Evolutionary conservation across 805 yeast genomes (phyloP).

Genomic region (Nakazawaea populi): DNA sequence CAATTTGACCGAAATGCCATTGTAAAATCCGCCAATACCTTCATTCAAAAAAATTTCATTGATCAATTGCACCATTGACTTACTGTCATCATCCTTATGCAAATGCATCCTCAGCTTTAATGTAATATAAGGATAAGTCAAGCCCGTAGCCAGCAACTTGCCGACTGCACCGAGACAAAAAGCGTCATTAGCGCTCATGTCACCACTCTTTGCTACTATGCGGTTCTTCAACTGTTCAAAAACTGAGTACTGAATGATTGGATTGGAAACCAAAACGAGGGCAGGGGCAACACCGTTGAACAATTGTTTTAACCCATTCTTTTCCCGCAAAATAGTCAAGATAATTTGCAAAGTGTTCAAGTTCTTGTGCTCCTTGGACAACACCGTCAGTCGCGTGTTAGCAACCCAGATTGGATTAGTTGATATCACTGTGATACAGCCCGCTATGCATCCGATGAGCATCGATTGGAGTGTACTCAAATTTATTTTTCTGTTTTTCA

Average conservation of each 20-base stretch:
- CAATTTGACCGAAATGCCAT: slow-evolving; percentile 75
- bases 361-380: slow-evolving; percentile 25
- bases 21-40: slow-evolving; percentile 73
- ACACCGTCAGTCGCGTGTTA: slow-evolving; percentile 80
- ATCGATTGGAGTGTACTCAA: slow-evolving; percentile 64
- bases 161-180: slow-evolving; percentile 86
- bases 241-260: slow-evolving; percentile 86
- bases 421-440: slow-evolving; percentile 72
- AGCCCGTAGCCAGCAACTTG: slow-evolving; percentile 80
- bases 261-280: slow-evolving; percentile 76
- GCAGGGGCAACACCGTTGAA: slow-evolving; percentile 90
- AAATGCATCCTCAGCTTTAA: slow-evolving; percentile 85
- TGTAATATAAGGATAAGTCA: slow-evolving; percentile 90
- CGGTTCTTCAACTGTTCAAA: slow-evolving; percentile 79
- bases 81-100: slow-evolving; percentile 24
- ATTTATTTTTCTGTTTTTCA: slow-evolving; percentile 25
- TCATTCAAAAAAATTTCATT: slow-evolving; percentile 57
- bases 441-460: slow-evolving; percentile 79
- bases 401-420: slow-evolving; percentile 96
- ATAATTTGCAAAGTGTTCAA: slow-evolving; percentile 49
- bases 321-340: slow-evolving; percentile 56
- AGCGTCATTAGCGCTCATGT: slow-evolving; percentile 69
- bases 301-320: slow-evolving; percentile 58
- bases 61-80: slow-evolving; percentile 43
- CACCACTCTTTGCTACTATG: slow-evolving; percentile 44